Percentiles rank a stretch among this genome's conserved stretches.
These are phyloP conservation scores for Pyrenochaeta sp. DNA, from an alignment of 2,329 filamentous ascomycete species.

Conservation along the genomic window DNA sequence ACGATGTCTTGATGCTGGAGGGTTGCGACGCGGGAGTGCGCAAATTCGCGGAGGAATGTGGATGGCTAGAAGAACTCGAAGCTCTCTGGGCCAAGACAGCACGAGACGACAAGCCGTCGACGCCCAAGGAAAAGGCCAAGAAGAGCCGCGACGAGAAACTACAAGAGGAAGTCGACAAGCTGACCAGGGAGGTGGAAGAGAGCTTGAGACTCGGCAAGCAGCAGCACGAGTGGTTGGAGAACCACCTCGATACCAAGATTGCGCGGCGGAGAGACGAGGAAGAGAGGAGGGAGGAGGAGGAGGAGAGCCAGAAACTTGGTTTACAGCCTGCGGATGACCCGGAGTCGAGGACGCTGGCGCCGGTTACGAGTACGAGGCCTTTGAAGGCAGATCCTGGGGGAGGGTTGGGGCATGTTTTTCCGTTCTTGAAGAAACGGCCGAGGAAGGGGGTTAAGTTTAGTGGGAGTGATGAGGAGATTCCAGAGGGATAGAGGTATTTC, in stretches of 20 bases:
- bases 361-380: slow-evolving; percentile 6
- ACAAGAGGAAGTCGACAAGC: slow-evolving; percentile 64
- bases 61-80: slow-evolving; percentile 87
- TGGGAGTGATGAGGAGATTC: no score
- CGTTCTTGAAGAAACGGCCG: slow-evolving; percentile 46
- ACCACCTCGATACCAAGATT: slow-evolving; percentile 40
- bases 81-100: slow-evolving; percentile 73
- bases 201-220: slow-evolving; percentile 50
- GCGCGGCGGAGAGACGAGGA: no score
- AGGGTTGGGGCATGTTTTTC: slow-evolving; percentile 40
- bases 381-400: slow-evolving; percentile 9
- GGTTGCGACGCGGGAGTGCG: slow-evolving; percentile 85
- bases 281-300: slow-evolving; percentile 20
- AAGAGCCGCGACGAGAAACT: slow-evolving; percentile 63
- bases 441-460: no score
- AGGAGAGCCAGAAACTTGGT: slow-evolving; percentile 1
- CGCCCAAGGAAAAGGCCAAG: slow-evolving; percentile 41
- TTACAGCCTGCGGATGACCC: slow-evolving; percentile 11
- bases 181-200: slow-evolving; percentile 66
- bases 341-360: slow-evolving; percentile 13
- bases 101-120: slow-evolving; percentile 43
- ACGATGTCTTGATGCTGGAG: slow-evolving; percentile 85
- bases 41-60: slow-evolving; percentile 78
- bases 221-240: slow-evolving; percentile 45
- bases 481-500: no score